Percentiles rank a stretch among this genome's conserved stretches.
phyloP scores from a whole-genome alignment of 441 rosid species.

The Metrosideros polymorpha region DNA sequence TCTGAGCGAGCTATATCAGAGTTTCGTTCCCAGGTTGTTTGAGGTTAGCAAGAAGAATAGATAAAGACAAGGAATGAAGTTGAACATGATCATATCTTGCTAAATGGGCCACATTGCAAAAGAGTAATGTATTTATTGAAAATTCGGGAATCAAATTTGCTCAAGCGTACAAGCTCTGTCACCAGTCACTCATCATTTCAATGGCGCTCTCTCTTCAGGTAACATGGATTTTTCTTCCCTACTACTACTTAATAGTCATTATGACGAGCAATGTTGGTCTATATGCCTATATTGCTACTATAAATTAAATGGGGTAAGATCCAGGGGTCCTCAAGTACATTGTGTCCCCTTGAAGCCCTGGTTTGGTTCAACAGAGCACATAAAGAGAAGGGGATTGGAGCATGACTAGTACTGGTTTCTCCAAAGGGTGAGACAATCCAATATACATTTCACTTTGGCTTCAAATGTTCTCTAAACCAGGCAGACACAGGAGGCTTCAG shows the following conservation, averaged over 20 bases:
- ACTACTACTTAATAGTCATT: neutral
- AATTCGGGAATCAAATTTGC: neutral
- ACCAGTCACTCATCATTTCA: neutral
- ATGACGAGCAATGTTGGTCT: neutral
- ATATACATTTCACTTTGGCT: neutral
- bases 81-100: neutral
- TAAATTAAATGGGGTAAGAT: too few relatives aligned
- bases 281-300: neutral
- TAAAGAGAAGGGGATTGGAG: neutral
- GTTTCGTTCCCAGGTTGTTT: too few relatives aligned
- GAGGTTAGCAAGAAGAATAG: neutral
- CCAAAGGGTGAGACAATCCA: neutral
- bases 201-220: neutral
- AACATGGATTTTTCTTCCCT: neutral
- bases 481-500: neutral
- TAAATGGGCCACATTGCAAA: neutral
- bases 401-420: neutral
- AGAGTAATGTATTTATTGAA: neutral
- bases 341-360: neutral
- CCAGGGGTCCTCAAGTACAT: neutral
- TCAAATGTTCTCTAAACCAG: neutral
- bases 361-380: neutral
- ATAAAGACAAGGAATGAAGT: neutral
- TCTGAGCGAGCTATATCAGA: neutral
- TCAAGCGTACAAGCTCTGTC: neutral